Evolutionary conservation across 768 basidiomycete genomes (phyloP), one percentile per base, ranked within the genome.

Genomic region (Tremella yokohamensis): DNA sequence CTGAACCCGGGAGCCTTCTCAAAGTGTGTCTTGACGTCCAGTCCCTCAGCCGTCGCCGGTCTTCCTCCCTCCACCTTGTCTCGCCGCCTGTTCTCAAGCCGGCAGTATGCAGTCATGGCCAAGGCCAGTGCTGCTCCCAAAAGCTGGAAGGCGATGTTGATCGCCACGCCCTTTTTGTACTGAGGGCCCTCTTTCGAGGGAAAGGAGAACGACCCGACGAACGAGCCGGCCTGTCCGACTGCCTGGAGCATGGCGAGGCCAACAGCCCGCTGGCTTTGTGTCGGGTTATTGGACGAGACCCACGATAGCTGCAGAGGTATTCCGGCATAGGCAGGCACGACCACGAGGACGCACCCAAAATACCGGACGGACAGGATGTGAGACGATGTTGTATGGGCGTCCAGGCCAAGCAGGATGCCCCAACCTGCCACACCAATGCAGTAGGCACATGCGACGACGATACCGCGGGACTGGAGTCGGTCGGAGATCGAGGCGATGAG

Each of bases 161-260:
- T 56, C 11, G 57, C 54, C 40, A 58, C 56, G 15, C 77, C 78
- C 56, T 77, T 77, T 54, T 48, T 50, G 70, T 57, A 79, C 15
- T 65, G 58, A 0, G 79, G 79, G 0, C 76, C 76, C 56, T 80
- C 67, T 18, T 18, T 39, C 0, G 54, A 55, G 1, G 78, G 78
- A 76, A 80, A 71, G 6, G 65, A 47, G 60, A 69, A 69, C 18
- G 64, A 53, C 24, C 66, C 69, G 7, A 59, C 56, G 38, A 78
- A 76, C 60, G 86, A 52, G 12, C 87, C 87, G 51, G 86, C 84
- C 68, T 89, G 87, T 0, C 87, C 87, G 38, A 89, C 87, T 11
- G 85, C 82, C 84, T 87, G 87, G 69, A 88, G 87, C 76, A 87
- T 81, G 8, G 86, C 86, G 29, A 87, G 85, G 0, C 87, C 87